Evolutionary conservation across 225 moss, liverwort and hornwort species (phyloP).

Genomic region (Polytrichum commune): DNA sequence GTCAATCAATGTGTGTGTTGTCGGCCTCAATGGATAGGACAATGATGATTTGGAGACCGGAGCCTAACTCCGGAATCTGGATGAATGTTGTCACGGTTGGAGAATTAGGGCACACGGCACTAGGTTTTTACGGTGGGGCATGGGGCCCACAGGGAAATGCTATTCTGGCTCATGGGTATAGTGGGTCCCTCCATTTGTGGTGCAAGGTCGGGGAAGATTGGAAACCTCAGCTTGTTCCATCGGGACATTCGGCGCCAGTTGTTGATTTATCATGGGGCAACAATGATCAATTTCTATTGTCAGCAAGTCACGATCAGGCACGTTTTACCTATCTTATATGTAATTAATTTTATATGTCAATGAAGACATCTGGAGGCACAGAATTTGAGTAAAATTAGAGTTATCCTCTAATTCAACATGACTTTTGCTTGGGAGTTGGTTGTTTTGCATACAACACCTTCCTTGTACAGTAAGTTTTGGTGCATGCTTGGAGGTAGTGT

Average conservation of each 20-base stretch:
- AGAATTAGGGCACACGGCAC: constrained; percentile 85
- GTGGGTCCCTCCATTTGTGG: constrained; percentile 92
- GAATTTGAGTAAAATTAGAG: too few species aligned
- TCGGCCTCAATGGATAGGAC: constrained; percentile 99
- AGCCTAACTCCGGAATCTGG: constrained; percentile 82
- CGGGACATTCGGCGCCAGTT: constrained; percentile 87
- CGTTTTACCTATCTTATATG: not conserved
- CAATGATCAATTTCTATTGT: constrained; percentile 74
- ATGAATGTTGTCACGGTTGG: constrained; percentile 94
- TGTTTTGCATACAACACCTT: too few species aligned
- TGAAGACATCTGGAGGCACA: too few species aligned
- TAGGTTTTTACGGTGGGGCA: constrained; percentile 88
- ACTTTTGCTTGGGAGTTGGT: too few species aligned
- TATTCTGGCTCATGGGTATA: constrained; percentile 89
- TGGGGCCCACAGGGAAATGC: constrained; percentile 82
- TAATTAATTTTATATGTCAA: not conserved
- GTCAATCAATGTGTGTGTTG: constrained; percentile 64
- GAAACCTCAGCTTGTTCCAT: constrained; percentile 81
- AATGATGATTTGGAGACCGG: constrained; percentile 97
- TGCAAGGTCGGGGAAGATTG: constrained; percentile 65
- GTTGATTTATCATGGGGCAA: constrained; percentile 86
- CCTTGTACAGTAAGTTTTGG: too few species aligned
- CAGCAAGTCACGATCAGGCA: constrained; percentile 95
- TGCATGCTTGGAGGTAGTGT: too few species aligned
- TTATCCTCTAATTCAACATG: too few species aligned